Evolutionary conservation across 768 basidiomycete genomes (phyloP).

Genomic region (Panellus pusillus): DNA sequence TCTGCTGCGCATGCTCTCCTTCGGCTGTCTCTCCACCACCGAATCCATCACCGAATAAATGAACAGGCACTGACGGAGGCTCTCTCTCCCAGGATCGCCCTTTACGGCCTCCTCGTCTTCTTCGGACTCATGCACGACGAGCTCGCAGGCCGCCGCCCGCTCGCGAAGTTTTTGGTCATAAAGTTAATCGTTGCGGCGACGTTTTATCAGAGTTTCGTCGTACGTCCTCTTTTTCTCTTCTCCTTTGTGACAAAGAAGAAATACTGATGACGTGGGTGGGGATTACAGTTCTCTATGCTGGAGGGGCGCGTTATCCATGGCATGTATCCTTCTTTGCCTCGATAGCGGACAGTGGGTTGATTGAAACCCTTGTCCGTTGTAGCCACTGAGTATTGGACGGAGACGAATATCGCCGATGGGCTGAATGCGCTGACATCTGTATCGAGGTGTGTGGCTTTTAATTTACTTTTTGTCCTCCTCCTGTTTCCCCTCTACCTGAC

Average conservation of each 20-base stretch:
- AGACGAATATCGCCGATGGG: slow-evolving; percentile 82
- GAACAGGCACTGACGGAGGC: too few relatives aligned
- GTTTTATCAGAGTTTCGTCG: slow-evolving; percentile 82
- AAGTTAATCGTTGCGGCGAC: slow-evolving; percentile 88
- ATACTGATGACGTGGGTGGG: too few relatives aligned
- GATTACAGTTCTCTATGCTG: slow-evolving; percentile 63
- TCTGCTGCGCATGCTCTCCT: too few relatives aligned
- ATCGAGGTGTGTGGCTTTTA: slow-evolving; percentile 61
- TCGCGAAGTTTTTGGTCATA: slow-evolving; percentile 85
- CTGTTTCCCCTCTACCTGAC: too few relatives aligned
- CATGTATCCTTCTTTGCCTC: too few relatives aligned
- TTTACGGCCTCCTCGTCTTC: slow-evolving; percentile 84
- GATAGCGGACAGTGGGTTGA: too few relatives aligned
- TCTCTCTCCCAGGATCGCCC: slow-evolving; percentile 82
- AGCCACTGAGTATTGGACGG: slow-evolving; percentile 81
- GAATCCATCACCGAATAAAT: too few relatives aligned
- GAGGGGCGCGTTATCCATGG: slow-evolving; percentile 70
- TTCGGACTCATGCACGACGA: slow-evolving; percentile 82
- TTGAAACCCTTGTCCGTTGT: too few relatives aligned
- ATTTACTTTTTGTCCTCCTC: background rate
- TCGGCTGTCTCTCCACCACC: too few relatives aligned
- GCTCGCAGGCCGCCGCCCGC: slow-evolving; percentile 67
- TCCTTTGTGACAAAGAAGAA: background rate
- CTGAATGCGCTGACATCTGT: slow-evolving; percentile 80
- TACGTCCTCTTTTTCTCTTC: slow-evolving; percentile 32